Evolutionary conservation across 305 asterid species (phyloP).

Genomic region (Plantago lanceolata): DNA sequence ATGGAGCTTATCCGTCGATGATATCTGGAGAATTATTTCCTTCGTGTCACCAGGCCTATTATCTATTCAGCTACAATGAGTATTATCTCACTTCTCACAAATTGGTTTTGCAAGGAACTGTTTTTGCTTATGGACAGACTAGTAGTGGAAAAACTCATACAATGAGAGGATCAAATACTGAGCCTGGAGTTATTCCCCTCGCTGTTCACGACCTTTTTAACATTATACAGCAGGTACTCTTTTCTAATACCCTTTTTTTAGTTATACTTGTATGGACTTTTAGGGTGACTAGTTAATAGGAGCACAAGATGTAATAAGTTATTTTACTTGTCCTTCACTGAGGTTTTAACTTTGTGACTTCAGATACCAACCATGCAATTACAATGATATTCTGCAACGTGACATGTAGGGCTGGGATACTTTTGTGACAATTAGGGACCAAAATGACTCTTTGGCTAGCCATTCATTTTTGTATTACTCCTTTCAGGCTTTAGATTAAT

Average conservation of each 20-base stretch:
- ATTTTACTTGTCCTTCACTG: slow-evolving; percentile 1
- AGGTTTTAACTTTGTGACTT: slow-evolving; percentile 17
- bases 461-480: not conserved
- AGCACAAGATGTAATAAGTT: slow-evolving; percentile 9
- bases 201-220: slow-evolving; percentile 72
- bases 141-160: slow-evolving; percentile 96
- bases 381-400: not conserved
- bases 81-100: not conserved
- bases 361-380: slow-evolving; percentile 5
- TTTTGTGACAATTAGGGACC: not conserved
- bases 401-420: not conserved
- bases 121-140: slow-evolving; percentile 98
- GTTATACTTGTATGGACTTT: no score
- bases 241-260: not conserved
- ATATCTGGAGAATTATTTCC: no score
- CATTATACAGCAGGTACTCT: slow-evolving; percentile 59
- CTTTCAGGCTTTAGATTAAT: not conserved
- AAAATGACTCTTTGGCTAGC: not conserved
- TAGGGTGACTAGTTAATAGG: not conserved
- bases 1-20: no score
- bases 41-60: no score
- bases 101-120: slow-evolving; percentile 59
- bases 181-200: slow-evolving; percentile 89
- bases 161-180: slow-evolving; percentile 79
- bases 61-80: no score